Evolutionary conservation across 208 protist genomes (phyloP).

Genomic region (Crithidia fasciculata): DNA sequence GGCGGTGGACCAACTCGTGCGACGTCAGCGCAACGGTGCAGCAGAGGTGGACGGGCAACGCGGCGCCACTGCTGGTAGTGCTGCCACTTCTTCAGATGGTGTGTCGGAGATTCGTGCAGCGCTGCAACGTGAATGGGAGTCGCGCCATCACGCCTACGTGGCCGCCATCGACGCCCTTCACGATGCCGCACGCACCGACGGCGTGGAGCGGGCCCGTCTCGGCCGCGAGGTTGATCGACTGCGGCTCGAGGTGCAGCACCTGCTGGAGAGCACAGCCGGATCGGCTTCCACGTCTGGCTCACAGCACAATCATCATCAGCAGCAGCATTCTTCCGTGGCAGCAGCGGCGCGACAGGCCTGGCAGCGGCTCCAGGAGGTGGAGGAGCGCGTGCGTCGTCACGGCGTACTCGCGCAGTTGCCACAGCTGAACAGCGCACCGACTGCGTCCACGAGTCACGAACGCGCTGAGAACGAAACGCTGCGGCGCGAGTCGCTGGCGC

Average conservation of each 20-base stretch:
- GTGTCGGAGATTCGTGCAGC: slow-evolving; percentile 1
- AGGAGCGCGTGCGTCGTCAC: slow-evolving; percentile 38
- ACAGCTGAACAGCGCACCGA: not conserved
- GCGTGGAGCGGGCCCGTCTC: slow-evolving; percentile 17
- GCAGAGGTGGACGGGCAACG: not conserved
- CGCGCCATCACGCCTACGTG: slow-evolving; percentile 23
- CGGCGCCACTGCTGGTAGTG: not conserved
- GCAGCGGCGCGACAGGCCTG: slow-evolving; percentile 52
- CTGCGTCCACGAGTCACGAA: not conserved
- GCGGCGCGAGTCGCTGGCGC: slow-evolving; percentile 10
- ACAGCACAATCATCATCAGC: slow-evolving; percentile 21
- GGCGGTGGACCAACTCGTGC: slow-evolving; percentile 37
- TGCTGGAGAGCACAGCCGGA: slow-evolving; percentile 26
- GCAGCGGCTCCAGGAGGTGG: slow-evolving; percentile 52
- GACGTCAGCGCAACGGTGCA: not conserved
- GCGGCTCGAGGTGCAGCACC: slow-evolving; percentile 54
- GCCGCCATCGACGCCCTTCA: slow-evolving; percentile 17
- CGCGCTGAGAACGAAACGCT: not conserved
- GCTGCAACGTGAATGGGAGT: slow-evolving; percentile 20
- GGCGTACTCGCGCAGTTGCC: slow-evolving; percentile 30
- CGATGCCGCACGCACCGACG: slow-evolving; percentile 24
- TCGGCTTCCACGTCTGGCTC: not conserved
- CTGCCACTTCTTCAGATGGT: not conserved
- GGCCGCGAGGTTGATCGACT: slow-evolving; percentile 59
- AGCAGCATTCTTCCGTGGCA: no score